Percentiles rank a stretch among this genome's conserved stretches.
phyloP scores from a whole-genome alignment of 192 early-diverging fungal species.

The Paraglomus brasilianum region DNA sequence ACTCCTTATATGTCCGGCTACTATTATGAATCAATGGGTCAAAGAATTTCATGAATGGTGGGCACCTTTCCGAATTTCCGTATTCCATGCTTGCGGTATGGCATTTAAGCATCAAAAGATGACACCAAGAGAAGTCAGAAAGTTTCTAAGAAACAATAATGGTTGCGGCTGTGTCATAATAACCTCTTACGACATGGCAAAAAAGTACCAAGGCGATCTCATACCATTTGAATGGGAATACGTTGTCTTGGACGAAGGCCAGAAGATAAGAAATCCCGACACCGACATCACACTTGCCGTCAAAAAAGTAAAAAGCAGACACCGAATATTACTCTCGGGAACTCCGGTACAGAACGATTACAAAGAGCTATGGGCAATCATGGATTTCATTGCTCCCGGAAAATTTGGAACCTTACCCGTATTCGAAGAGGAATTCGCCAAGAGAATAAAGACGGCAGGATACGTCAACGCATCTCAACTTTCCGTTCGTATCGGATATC shows the following conservation, averaged over 20 bases:
- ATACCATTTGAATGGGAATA: constrained; percentile 82
- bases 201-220: constrained; percentile 67
- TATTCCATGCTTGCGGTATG: constrained; percentile 83
- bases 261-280: constrained; percentile 95
- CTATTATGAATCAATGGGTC: constrained; percentile 80
- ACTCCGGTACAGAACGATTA: constrained; percentile 83
- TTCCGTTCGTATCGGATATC: constrained; percentile 91
- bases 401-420: constrained; percentile 79
- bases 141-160: constrained; percentile 28
- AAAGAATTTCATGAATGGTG: constrained; percentile 81
- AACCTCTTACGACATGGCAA: constrained; percentile 84
- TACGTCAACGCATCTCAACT: constrained; percentile 88
- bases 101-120: constrained; percentile 35
- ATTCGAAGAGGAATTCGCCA: constrained; percentile 84
- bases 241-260: constrained; percentile 91
- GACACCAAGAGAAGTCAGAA: constrained; percentile 22
- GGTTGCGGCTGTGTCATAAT: constrained; percentile 63
- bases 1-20: constrained; percentile 75
- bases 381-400: constrained; percentile 80
- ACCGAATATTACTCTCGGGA: constrained; percentile 74
- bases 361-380: constrained; percentile 78
- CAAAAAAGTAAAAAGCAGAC: constrained; percentile 70
- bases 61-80: constrained; percentile 84
- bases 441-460: constrained; percentile 90
- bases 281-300: constrained; percentile 74